Percentiles rank a stretch among this genome's conserved stretches.
Evolutionary conservation across 2,329 filamentous ascomycete species (phyloP).

Genomic region (Truncatella angustata): DNA sequence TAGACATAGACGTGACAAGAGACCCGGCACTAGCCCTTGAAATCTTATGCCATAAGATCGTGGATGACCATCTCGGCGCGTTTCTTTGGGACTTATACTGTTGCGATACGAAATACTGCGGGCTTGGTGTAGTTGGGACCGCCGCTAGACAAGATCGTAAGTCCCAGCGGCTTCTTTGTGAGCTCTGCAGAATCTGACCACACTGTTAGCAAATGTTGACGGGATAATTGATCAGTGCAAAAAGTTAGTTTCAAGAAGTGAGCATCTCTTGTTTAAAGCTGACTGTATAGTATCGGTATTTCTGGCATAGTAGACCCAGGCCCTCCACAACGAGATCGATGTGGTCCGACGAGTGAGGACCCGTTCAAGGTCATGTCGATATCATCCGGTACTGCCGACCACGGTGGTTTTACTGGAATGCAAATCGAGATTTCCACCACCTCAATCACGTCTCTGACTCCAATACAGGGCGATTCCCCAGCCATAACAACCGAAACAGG

Average conservation of each 20-base stretch:
- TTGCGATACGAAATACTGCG: slow-evolving; percentile 50
- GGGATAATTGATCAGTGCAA: slow-evolving; percentile 50
- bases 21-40: neutral
- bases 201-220: slow-evolving; percentile 46
- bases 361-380: neutral
- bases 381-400: neutral
- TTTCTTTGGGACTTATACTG: slow-evolving; percentile 47
- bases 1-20: neutral
- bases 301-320: slow-evolving; percentile 25
- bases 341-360: neutral
- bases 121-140: slow-evolving; percentile 36
- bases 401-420: neutral
- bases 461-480: neutral
- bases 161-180: slow-evolving; percentile 19
- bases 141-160: slow-evolving; percentile 41
- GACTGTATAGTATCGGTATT: slow-evolving; percentile 20
- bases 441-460: neutral
- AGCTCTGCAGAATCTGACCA: neutral
- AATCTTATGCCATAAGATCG: neutral
- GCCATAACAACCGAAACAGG: neutral
- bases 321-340: slow-evolving; percentile 11
- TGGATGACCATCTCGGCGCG: neutral
- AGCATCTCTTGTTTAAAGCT: slow-evolving; percentile 11
- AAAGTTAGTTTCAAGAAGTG: slow-evolving; percentile 35
- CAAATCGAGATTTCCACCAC: neutral